Conservation (phyloP, 129 eudicot species). For the Centaurea solstitialis region DNA sequence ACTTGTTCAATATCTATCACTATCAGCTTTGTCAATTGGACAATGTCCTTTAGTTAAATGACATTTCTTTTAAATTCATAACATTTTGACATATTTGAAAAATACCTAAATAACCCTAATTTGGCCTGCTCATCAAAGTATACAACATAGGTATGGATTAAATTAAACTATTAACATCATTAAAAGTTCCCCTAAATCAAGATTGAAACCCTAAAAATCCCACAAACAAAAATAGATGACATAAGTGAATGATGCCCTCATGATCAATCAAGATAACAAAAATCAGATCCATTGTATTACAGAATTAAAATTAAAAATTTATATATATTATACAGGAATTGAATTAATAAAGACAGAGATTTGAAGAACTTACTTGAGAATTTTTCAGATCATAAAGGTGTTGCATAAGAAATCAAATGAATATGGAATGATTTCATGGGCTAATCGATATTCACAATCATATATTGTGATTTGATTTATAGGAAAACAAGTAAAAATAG, state of each 20-base stretch:
- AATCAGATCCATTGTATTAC: conserved; percentile 12
- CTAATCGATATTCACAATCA: background rate
- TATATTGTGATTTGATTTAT: conserved; percentile 9
- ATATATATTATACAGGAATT: no score
- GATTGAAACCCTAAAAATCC: conserved; percentile 23
- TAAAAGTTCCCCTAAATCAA: background rate
- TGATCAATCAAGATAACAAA: conserved; percentile 5
- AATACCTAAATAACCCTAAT: background rate
- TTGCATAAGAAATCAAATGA: conserved; percentile 12
- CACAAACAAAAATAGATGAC: conserved; percentile 11
- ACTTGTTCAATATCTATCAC: background rate
- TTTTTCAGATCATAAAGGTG: conserved; percentile 11
- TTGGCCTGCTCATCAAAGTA: background rate
- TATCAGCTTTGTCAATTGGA: background rate
- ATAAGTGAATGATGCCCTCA: conserved; percentile 8
- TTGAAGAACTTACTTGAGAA: conserved; percentile 28
- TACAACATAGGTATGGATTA: background rate
- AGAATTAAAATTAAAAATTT: background rate
- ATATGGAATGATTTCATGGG: background rate
- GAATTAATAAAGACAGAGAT: background rate
- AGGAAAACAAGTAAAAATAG: background rate
- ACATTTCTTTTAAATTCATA: background rate
- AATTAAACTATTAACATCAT: background rate
- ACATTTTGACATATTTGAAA: background rate
- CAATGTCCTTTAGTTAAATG: background rate